These are phyloP conservation scores for Prunus mira DNA, from an alignment of 306 rosid species.

Conservation along the genomic window DNA sequence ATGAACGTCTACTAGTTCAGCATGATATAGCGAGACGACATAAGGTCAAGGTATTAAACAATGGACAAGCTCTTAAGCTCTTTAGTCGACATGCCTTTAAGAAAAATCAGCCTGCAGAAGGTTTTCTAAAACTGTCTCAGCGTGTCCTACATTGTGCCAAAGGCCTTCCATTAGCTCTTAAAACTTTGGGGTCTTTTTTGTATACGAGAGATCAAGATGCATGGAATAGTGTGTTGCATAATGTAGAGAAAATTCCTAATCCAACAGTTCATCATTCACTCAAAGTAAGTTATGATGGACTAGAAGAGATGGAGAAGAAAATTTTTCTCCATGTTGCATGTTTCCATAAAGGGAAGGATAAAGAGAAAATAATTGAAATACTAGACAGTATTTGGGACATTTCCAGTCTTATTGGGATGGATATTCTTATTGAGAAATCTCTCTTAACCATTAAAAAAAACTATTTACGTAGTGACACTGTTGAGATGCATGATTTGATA, in stretches of 20 bases:
- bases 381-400: conserved; percentile 13
- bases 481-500: conserved; percentile 34
- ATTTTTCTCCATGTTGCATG: too few species aligned
- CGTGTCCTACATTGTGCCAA: not conserved
- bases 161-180: conserved; percentile 35
- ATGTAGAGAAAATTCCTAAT: conserved; percentile 10
- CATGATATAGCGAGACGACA: not conserved
- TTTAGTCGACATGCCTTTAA: not conserved
- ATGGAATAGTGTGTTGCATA: conserved; percentile 34
- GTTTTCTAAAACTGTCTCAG: not conserved
- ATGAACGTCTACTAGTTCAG: conserved; percentile 7
- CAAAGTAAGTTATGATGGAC: too few species aligned
- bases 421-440: conserved; percentile 35
- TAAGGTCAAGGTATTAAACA: not conserved
- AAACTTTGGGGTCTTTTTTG: not conserved
- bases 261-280: too few species aligned
- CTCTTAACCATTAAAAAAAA: not conserved
- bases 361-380: not conserved
- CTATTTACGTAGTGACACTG: not conserved
- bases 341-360: too few species aligned
- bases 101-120: not conserved
- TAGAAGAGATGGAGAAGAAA: too few species aligned
- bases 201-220: conserved; percentile 7
- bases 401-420: conserved; percentile 22
- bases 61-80: conserved; percentile 5